Evolutionary conservation across 2,329 filamentous ascomycete species (phyloP).

Genomic region (Ceratocystis colombiana): DNA sequence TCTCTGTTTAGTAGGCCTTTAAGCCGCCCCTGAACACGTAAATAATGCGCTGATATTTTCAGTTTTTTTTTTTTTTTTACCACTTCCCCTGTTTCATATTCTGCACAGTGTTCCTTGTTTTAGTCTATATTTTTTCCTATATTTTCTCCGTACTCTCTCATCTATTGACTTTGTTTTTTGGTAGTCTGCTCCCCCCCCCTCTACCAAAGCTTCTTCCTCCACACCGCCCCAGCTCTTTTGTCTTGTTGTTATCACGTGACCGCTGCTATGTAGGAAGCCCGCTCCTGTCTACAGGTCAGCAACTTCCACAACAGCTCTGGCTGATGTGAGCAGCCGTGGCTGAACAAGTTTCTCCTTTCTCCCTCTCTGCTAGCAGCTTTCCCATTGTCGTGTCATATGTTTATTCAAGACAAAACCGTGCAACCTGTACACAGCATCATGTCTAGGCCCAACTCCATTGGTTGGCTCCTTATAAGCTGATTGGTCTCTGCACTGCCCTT

Average conservation of each 20-base stretch:
- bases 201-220: not conserved
- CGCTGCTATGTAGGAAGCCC: not conserved
- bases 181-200: not conserved
- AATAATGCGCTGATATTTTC: not conserved
- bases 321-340: no score
- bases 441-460: no score
- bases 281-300: no score
- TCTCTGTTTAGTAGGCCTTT: not conserved
- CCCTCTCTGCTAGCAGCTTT: no score
- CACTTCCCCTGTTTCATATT: not conserved
- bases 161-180: not conserved
- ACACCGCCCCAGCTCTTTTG: not conserved
- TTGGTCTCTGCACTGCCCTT: not conserved
- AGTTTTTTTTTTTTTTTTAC: not conserved
- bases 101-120: not conserved
- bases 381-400: no score
- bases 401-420: no score
- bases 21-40: not conserved
- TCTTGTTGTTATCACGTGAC: not conserved
- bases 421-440: no score
- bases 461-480: not conserved
- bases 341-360: no score
- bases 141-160: not conserved
- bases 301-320: no score
- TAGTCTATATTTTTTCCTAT: slow-evolving; percentile 7